Evolutionary conservation across 1,284 basidiomycete species (phyloP).

Genomic region (Omphalotus olearius): DNA sequence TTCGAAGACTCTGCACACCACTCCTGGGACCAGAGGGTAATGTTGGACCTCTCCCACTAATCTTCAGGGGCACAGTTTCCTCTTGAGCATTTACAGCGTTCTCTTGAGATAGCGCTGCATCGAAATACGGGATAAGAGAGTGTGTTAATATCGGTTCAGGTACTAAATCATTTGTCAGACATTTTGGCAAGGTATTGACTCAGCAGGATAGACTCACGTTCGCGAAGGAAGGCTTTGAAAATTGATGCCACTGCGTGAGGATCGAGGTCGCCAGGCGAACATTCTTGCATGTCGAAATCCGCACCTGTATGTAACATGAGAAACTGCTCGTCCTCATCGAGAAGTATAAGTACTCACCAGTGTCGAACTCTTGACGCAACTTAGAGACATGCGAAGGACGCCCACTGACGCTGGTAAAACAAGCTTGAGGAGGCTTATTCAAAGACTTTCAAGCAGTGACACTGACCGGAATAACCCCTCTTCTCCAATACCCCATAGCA

Average conservation of each 20-base stretch:
- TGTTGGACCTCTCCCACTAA: constrained; percentile 26
- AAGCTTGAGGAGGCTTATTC: constrained; percentile 11
- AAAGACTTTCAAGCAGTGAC: background rate
- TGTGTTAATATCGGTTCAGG: constrained; percentile 79
- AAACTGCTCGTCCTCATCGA: constrained; percentile 11
- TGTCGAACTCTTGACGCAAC: constrained; percentile 80
- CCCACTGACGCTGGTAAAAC: constrained; percentile 58
- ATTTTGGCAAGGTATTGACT: background rate
- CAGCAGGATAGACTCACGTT: constrained; percentile 46
- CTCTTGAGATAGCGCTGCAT: constrained; percentile 64
- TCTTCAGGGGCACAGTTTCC: constrained; percentile 17
- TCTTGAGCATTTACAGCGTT: constrained; percentile 32
- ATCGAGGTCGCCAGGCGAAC: constrained; percentile 79
- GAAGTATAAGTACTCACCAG: constrained; percentile 42
- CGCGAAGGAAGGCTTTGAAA: constrained; percentile 78
- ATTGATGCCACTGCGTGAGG: constrained; percentile 89
- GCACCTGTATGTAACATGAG: constrained; percentile 45
- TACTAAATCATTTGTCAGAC: constrained; percentile 40
- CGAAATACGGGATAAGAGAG: constrained; percentile 67
- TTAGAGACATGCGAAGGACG: constrained; percentile 71
- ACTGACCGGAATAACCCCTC: constrained; percentile 79
- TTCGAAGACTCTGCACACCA: constrained; percentile 46
- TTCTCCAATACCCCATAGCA: constrained; percentile 77
- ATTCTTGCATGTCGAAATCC: constrained; percentile 76
- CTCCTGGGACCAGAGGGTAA: constrained; percentile 42